Base-by-base conservation (phyloP, 352 stramenopile species). In the Blastocystis sp. region DNA sequence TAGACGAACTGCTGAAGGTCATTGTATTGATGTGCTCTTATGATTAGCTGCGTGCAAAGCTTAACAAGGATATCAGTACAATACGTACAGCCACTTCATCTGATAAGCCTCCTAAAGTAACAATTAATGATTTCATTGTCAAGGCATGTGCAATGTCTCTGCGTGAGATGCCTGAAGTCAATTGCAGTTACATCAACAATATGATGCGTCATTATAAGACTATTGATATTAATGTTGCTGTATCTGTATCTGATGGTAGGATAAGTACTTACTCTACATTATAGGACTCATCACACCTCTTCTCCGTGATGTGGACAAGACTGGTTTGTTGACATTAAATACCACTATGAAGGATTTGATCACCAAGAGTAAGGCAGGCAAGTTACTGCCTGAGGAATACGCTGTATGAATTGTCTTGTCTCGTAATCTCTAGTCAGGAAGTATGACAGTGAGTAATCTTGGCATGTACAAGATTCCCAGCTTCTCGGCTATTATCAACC, bases 41-140 rank as follows among this genome's bases (percentile, higher is more conserved):
- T 24, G 12, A 39, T 9, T 37, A 73, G 61, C 61, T 73, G 12
- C 61, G 61, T n/a, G 24, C 11, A 7, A 29, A 39, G 9, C 61
- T 73, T 12, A 73, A 73, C 61, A 39, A 9, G 24, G 32, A 73
- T n/a, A 16, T 73, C 24, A 89, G 88, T 87, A 11, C 19, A 39
- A 35, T 37, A 14, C 7, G 11, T 14, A 21, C 5, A 35, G 11
- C n/a, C 14, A 61, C 69, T 89, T 88, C 24, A 88, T 94, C 1
- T 77, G 69, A 58, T 16, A 80, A 80, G 49, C 69, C 49, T 87
- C 92, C 97, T 66, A 98, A 98, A 88, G 94, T 98, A 32, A 98
- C 94, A 39, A 94, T 99, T 54, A 99, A 99, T 91, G 96, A 99
- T 90, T 94, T 99, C 88, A 93, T 99, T 87, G 95, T 99, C 88